Base-by-base conservation (phyloP, 257 asterid genomes). In the Nemophila menziesii region DNA sequence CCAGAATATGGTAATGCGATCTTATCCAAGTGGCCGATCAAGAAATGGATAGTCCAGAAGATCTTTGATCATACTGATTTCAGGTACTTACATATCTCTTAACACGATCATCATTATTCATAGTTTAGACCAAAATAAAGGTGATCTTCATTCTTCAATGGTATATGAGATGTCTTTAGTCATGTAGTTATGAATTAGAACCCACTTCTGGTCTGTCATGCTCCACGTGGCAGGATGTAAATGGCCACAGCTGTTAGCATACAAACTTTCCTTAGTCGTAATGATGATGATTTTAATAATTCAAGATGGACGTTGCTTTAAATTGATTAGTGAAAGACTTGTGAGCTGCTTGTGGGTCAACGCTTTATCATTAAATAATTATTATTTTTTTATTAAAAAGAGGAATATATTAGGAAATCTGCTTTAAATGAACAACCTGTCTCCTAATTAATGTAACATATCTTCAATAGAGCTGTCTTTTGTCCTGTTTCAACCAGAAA, bases 1-100 rank as follows among this genome's bases (percentile, higher is more conserved):
- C 98, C 98, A 12, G 96, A 85, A 11, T 89, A 69, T 51, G 98
- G 98, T 3, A 85, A 89, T 44, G 98, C 96, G 24, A 69, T 89
- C 46, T 53, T 89, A 70, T 80, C 98, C 0, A 66, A 74, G 19
- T 89, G 92, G 92, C 98, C 98, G 5, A 85, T 89, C 53, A 89
- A 81, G 64, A 60, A 68, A 1, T 89, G 96, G 96, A 84, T 78
- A 14, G 74, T 72, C 19, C 93, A 78, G 46, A 81, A 70, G 52
- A 81, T 89, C 57, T 68, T 68, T 24, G 94, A 89, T 44, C 92
- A 89, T 39, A 36, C 85, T 38, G 98, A 89, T 67, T 71, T 78
- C 92, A 84, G 98, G 98, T 89, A 55, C 2, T 34, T 34, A 0
- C n/a, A n/a, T n/a, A n/a, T n/a, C n/a, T n/a, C n/a, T n/a, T n/a